Evolutionary conservation across 805 yeast species (phyloP).

Genomic region (Candida silvicultrix): DNA sequence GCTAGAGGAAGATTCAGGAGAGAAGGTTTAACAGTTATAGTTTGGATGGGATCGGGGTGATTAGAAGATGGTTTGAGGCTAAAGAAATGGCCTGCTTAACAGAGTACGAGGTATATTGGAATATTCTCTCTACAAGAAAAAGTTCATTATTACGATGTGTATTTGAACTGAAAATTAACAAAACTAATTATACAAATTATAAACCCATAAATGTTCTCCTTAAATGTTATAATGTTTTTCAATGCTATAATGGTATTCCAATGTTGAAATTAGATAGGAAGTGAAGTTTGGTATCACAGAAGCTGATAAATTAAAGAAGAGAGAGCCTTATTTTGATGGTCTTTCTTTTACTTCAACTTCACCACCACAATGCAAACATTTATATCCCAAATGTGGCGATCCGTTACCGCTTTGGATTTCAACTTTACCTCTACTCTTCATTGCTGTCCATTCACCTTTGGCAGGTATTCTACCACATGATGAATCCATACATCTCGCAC

Average conservation of each 20-base stretch:
- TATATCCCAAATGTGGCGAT: slow-evolving; percentile 28
- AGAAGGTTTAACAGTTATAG: too few relatives aligned
- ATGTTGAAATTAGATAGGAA: background rate
- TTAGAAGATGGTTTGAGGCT: too few relatives aligned
- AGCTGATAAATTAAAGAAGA: too few relatives aligned
- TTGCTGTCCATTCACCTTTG: slow-evolving; percentile 88
- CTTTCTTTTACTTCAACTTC: slow-evolving; percentile 40
- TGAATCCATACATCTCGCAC: slow-evolving; percentile 77
- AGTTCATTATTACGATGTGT: background rate
- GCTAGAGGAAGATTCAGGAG: too few relatives aligned
- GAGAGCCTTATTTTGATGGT: background rate
- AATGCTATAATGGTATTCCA: background rate
- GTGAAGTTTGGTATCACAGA: background rate
- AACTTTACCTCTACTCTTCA: slow-evolving; percentile 63
- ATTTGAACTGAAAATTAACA: background rate
- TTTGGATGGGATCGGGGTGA: too few relatives aligned
- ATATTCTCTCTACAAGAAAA: too few relatives aligned
- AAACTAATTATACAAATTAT: background rate
- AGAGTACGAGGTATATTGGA: too few relatives aligned
- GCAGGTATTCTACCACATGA: slow-evolving; percentile 88
- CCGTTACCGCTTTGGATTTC: slow-evolving; percentile 25
- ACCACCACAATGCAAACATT: slow-evolving; percentile 56
- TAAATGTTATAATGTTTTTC: background rate
- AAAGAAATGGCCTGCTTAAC: too few relatives aligned
- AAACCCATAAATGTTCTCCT: background rate